Conservation (phyloP, 352 stramenopile genomes). For the Pythium oligandrum region DNA sequence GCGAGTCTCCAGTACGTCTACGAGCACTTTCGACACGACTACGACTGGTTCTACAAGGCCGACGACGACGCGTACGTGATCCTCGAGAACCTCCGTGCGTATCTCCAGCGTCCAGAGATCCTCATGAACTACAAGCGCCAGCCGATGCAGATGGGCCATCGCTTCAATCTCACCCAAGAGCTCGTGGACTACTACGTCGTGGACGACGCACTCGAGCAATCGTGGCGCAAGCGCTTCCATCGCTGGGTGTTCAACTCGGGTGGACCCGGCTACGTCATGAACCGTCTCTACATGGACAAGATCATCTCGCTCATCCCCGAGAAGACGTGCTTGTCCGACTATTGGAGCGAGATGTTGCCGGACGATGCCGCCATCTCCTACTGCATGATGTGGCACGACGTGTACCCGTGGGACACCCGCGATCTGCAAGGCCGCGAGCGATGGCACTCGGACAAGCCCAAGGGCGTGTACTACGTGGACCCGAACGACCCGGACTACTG, state of each 20-base stretch:
- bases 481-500: slow-evolving; percentile 51
- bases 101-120: slow-evolving; percentile 58
- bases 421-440: slow-evolving; percentile 64
- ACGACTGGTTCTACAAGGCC: slow-evolving; percentile 85
- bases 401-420: slow-evolving; percentile 69
- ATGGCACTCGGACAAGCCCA: slow-evolving; percentile 70
- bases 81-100: slow-evolving; percentile 69
- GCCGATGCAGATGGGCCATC: slow-evolving; percentile 76
- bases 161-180: slow-evolving; percentile 70
- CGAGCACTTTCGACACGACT: slow-evolving; percentile 66
- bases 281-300: slow-evolving; percentile 67
- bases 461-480: slow-evolving; percentile 61
- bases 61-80: slow-evolving; percentile 84
- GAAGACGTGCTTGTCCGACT: slow-evolving; percentile 57
- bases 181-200: slow-evolving; percentile 79
- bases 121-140: slow-evolving; percentile 40
- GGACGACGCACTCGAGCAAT: slow-evolving; percentile 46
- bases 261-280: slow-evolving; percentile 74
- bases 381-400: slow-evolving; percentile 80
- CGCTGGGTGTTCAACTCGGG: slow-evolving; percentile 82
- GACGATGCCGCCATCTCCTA: slow-evolving; percentile 81
- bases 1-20: slow-evolving; percentile 66
- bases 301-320: slow-evolving; percentile 52
- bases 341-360: slow-evolving; percentile 64
- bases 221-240: slow-evolving; percentile 50